Conservation (phyloP, 148 eudicot genomes). For the Vaccinium macrocarpon region DNA sequence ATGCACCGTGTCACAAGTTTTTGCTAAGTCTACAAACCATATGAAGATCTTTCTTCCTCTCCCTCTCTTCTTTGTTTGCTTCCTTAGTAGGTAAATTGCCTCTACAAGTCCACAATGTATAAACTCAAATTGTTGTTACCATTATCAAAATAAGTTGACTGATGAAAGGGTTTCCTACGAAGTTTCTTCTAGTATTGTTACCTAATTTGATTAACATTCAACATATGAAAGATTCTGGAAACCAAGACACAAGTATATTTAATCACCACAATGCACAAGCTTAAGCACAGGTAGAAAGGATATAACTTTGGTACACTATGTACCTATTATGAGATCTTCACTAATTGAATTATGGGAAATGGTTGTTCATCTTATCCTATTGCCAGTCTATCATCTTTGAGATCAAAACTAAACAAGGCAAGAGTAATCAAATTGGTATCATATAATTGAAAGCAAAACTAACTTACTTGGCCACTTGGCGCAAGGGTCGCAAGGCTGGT, state of each 20-base stretch:
- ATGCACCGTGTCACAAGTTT: neutral
- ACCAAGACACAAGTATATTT: neutral
- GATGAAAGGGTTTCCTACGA: neutral
- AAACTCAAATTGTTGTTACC: neutral
- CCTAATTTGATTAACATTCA: neutral
- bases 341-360: neutral
- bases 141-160: neutral
- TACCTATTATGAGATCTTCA: neutral
- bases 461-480: conserved; percentile 92
- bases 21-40: neutral
- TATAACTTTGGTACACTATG: neutral
- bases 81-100: neutral
- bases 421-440: neutral
- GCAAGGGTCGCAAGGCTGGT: conserved; percentile 89
- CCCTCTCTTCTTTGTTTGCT: neutral
- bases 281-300: neutral
- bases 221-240: neutral
- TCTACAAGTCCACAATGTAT: neutral
- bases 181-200: neutral
- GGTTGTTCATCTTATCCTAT: neutral
- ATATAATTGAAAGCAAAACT: neutral
- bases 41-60: neutral
- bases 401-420: neutral
- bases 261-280: neutral
- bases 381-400: conserved; percentile 1